These are phyloP conservation scores for Avena sativa DNA, from an alignment of 176 grass and related monocot species.

Conservation along the genomic window DNA sequence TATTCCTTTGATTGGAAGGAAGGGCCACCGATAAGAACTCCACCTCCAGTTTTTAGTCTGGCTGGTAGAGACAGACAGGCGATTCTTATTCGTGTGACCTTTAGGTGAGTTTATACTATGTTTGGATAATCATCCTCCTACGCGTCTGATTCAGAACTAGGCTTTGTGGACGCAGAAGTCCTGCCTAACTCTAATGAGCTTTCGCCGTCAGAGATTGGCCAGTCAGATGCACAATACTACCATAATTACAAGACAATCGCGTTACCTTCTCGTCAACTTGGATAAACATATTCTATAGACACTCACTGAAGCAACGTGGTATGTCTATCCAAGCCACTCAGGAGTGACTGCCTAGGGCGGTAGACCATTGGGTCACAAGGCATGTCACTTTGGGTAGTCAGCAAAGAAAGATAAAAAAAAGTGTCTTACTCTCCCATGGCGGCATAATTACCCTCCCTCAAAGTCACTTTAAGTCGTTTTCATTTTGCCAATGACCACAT, in stretches of 20 bases:
- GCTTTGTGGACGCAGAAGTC: not conserved
- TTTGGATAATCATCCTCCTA: not conserved
- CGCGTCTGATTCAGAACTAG: not conserved
- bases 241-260: conserved; percentile 29
- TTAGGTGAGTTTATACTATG: not conserved
- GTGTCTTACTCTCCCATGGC: not conserved
- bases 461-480: conserved; percentile 3
- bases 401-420: not conserved
- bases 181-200: not conserved
- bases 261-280: not conserved
- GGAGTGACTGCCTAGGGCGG: not conserved
- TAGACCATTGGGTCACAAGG: not conserved
- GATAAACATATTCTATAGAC: not conserved
- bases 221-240: not conserved
- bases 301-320: not conserved
- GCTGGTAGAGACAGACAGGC: too few relatives aligned
- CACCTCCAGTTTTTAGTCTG: not conserved
- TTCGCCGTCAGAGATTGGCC: not conserved
- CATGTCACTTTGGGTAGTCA: conserved; percentile 20
- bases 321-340: not conserved
- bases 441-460: not conserved
- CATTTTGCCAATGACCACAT: conserved; percentile 15
- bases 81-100: too few relatives aligned
- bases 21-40: not conserved
- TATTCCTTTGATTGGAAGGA: too few relatives aligned